Evolutionary conservation across 192 early-diverging fungal genomes (phyloP).

Genomic region (Rhizophagus clarus): DNA sequence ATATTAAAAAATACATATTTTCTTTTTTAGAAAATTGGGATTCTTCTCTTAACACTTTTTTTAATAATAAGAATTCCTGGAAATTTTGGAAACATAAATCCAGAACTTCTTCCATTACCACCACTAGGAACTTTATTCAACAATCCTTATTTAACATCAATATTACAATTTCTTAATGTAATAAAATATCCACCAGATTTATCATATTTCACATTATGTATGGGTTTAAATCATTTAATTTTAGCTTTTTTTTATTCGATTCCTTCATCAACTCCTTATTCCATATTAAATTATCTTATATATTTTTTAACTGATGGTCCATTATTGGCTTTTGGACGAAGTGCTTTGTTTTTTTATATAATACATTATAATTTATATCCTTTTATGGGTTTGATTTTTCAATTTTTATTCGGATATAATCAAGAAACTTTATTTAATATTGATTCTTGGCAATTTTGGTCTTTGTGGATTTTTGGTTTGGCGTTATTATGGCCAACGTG

Average conservation of each 20-base stretch:
- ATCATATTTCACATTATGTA: neutral
- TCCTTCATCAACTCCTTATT: neutral
- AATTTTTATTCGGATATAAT: neutral
- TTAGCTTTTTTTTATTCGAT: neutral
- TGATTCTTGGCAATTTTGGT: neutral
- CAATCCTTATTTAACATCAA: neutral
- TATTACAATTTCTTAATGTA: neutral
- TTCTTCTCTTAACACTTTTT: neutral
- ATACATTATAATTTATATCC: neutral
- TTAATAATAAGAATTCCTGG: neutral
- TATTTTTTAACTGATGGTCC: neutral
- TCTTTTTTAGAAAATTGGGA: neutral
- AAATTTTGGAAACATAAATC: constrained; percentile 13
- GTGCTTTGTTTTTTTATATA: constrained; percentile 5
- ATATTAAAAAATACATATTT: too few species aligned
- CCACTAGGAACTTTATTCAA: neutral
- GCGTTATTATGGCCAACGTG: neutral
- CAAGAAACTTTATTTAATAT: neutral
- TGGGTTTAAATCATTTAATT: neutral
- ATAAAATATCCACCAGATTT: constrained; percentile 7
- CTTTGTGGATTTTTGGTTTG: neutral
- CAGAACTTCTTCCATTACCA: neutral
- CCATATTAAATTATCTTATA: neutral
- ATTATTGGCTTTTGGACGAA: constrained; percentile 1
- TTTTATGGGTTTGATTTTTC: neutral